phyloP scores from a whole-genome alignment of 2,329 filamentous ascomycete genomes.

The Microsporum audouinii region DNA sequence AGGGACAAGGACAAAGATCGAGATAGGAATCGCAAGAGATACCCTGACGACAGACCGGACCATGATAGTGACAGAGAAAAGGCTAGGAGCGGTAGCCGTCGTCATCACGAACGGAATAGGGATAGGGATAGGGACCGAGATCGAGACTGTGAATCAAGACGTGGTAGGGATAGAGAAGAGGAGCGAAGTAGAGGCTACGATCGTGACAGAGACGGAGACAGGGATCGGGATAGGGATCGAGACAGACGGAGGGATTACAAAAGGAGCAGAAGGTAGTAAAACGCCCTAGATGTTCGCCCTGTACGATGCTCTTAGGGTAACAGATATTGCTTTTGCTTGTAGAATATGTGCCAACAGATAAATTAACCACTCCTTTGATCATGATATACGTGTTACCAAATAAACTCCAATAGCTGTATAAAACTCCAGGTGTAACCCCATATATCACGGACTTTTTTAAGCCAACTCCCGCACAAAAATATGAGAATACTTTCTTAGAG shows the following conservation, averaged over 20 bases:
- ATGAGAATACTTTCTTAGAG: not conserved
- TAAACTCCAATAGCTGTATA: not conserved
- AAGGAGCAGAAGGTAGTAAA: not conserved
- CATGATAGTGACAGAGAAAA: not conserved
- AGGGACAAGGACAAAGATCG: constrained; percentile 17
- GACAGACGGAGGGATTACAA: constrained; percentile 9
- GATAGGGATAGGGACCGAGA: constrained; percentile 18
- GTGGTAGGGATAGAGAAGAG: constrained; percentile 17
- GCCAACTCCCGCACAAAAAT: not conserved
- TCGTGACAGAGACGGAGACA: constrained; percentile 18
- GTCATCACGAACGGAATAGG: constrained; percentile 22
- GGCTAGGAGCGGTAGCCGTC: constrained; percentile 17
- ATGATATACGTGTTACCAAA: not conserved
- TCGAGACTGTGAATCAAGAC: constrained; percentile 17
- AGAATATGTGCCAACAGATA: constrained; percentile 14
- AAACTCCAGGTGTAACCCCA: not conserved
- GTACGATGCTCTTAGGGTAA: not conserved
- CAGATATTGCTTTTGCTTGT: constrained; percentile 8
- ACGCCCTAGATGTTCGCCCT: constrained; percentile 11
- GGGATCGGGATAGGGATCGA: constrained; percentile 17
- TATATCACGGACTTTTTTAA: not conserved
- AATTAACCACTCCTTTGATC: constrained; percentile 7
- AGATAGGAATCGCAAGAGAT: constrained; percentile 22
- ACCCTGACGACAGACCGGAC: constrained; percentile 26
- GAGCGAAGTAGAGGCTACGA: constrained; percentile 18